Conservation (phyloP, 2,329 filamentous ascomycete species). For the Clarireedia hainanense region DNA sequence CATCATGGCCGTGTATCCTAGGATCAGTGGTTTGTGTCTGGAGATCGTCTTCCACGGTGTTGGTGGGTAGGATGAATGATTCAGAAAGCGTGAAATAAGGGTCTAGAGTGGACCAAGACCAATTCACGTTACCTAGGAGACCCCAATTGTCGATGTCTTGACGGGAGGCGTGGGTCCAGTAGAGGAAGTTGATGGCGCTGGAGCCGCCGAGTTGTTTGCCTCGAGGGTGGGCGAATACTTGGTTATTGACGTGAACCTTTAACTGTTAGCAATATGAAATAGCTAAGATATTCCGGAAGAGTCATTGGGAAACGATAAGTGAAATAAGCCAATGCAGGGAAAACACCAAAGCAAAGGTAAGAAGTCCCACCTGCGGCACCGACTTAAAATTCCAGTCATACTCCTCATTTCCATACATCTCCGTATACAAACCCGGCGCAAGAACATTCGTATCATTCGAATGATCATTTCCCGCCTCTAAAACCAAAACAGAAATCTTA, state of each 20-base stretch:
- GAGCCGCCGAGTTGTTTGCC: constrained; percentile 31
- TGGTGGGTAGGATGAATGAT: neutral
- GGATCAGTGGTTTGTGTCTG: neutral
- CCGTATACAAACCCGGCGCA: neutral
- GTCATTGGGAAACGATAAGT: neutral
- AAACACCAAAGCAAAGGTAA: neutral
- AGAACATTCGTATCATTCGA: constrained; percentile 2
- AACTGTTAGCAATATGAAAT: neutral
- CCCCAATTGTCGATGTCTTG: constrained; percentile 34
- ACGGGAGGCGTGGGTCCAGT: constrained; percentile 16
- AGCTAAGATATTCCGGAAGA: too few relatives aligned
- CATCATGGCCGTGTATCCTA: constrained; percentile 43
- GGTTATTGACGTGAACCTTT: constrained; percentile 6
- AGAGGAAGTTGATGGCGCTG: constrained; percentile 31
- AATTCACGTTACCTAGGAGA: constrained; percentile 14
- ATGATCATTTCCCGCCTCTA: constrained; percentile 13
- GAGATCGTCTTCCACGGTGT: neutral
- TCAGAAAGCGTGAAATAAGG: constrained; percentile 33
- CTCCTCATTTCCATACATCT: constrained; percentile 15
- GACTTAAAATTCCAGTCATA: constrained; percentile 13
- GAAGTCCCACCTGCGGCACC: constrained; percentile 1
- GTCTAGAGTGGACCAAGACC: constrained; percentile 27
- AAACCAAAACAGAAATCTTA: constrained; percentile 9
- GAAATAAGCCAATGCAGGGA: neutral
- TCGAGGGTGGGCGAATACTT: constrained; percentile 18